Base-by-base conservation (phyloP, 2,329 filamentous ascomycete species). In the Dactylellina leptospora region DNA sequence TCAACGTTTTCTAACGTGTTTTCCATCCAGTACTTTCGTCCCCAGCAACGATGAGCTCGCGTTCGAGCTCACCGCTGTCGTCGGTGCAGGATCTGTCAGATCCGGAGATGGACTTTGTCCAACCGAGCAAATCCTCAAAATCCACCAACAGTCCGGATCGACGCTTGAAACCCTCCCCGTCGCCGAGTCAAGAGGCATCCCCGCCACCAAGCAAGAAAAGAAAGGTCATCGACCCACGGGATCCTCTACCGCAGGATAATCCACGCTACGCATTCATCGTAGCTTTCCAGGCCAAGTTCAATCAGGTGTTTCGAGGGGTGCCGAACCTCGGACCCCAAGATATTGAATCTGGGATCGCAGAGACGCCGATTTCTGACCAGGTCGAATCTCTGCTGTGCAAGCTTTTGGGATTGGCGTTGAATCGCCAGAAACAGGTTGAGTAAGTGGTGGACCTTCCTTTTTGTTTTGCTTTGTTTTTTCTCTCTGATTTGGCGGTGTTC, bases 371-470 rank as follows among this genome's bases (percentile, higher is more conserved):
- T 1, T 91, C 92, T 77, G 89, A 96, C 77, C 89, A 93, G 78
- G 88, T 91, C 48, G 93, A 97, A 82, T 86, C 88, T 76, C 87
- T 99, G 68, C 84, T 99, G 23, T 99, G 96, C 83, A 92, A 92
- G 74, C 82, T 99, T 75, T 83, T 99, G 45, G 89, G 90, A 28
- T 84, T 99, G 76, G 86, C 97, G 61, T 84, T 99, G 78, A 99
- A 99, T 81, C 89, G 95, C 80, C 97, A 99, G 84, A 96, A 99
- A 80, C 93, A 96, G 82, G 91, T 97, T 79, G 96, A 99, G 95
- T 97, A 86, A 81, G 92, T 83, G 75, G 42, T 48, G n/a, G 33
- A 18, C 30, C 40, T 48, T 28, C 23, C 11, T 27, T 18, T 20
- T 20, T 45, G 27, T 27, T 74, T 74, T 74, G 38, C 28, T 47